A percentile compares a stretch with the other conserved stretches of the same genome.
These are phyloP conservation scores for Candida tropicalis DNA, from an alignment of 1,139 yeast species.

Conservation along the genomic window DNA sequence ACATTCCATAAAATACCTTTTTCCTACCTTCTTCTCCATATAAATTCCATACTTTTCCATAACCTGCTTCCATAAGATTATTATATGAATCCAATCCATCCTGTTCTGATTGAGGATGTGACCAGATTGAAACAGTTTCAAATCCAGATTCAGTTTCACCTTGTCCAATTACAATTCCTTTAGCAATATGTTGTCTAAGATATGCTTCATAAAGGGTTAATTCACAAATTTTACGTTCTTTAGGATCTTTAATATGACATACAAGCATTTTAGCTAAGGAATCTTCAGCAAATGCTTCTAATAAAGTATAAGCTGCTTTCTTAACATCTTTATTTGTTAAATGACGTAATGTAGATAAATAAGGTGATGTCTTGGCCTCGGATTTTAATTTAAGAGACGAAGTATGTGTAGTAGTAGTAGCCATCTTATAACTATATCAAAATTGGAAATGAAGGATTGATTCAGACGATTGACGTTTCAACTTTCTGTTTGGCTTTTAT, in stretches of 20 bases:
- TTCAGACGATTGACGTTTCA: no score
- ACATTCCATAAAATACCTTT: constrained; percentile 57
- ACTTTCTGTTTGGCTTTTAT: no score
- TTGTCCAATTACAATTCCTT: constrained; percentile 57
- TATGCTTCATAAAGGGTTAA: constrained; percentile 56
- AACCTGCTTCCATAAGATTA: constrained; percentile 59
- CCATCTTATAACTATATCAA: background rate
- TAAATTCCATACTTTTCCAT: constrained; percentile 54
- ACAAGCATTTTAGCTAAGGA: constrained; percentile 52
- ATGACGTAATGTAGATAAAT: constrained; percentile 6
- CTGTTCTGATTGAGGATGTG: constrained; percentile 50
- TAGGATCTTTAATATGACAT: constrained; percentile 41
- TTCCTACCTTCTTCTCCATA: constrained; percentile 55
- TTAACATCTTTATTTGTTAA: constrained; percentile 41
- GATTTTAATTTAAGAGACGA: constrained; percentile 1
- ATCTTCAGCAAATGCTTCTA: constrained; percentile 54
- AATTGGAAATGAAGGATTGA: no score
- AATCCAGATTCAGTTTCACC: constrained; percentile 47
- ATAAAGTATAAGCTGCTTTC: constrained; percentile 58
- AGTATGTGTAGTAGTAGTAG: constrained; percentile 1
- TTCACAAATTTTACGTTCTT: constrained; percentile 45
- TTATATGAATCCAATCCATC: constrained; percentile 51
- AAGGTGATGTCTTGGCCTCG: background rate
- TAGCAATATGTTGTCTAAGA: constrained; percentile 55
- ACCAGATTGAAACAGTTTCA: constrained; percentile 68